Evolutionary conservation across 768 basidiomycete species (phyloP).

Genomic region (Agrocybe praecox): DNA sequence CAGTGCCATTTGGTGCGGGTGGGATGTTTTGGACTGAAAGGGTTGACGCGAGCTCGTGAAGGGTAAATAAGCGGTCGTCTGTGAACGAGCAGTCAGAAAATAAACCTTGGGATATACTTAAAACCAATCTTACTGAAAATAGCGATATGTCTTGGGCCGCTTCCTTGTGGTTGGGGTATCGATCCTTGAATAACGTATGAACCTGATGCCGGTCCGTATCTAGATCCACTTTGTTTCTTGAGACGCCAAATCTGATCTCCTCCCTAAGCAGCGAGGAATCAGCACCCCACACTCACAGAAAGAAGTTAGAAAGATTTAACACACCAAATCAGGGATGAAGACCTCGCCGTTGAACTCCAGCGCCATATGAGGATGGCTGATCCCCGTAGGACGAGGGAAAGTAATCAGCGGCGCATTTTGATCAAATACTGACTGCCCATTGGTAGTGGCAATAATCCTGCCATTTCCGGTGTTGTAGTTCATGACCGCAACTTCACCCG

Average conservation of each 20-base stretch:
- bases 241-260: conserved; percentile 73
- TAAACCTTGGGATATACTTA: not conserved
- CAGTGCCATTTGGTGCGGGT: conserved; percentile 50
- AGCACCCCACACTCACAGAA: not conserved
- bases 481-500: conserved; percentile 59
- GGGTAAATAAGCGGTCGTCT: conserved; percentile 52
- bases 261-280: conserved; percentile 42
- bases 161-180: conserved; percentile 62
- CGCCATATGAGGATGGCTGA: conserved; percentile 71
- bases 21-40: conserved; percentile 63
- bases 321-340: conserved; percentile 66
- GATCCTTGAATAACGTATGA: conserved; percentile 58
- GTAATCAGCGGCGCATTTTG: conserved; percentile 44
- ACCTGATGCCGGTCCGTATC: conserved; percentile 32
- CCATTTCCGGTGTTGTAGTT: conserved; percentile 63
- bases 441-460: conserved; percentile 49
- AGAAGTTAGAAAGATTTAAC: conserved; percentile 17
- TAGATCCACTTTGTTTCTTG: conserved; percentile 25
- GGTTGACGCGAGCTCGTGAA: conserved; percentile 61
- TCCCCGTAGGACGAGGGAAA: conserved; percentile 47
- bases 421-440: conserved; percentile 34
- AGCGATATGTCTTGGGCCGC: conserved; percentile 56
- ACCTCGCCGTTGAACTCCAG: conserved; percentile 57
- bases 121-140: conserved; percentile 38
- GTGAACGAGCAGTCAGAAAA: not conserved